Percentiles rank a stretch among this genome's conserved stretches.
Conservation (phyloP, 495 filamentous ascomycete genomes). For the Trichoderma reesei region DNA sequence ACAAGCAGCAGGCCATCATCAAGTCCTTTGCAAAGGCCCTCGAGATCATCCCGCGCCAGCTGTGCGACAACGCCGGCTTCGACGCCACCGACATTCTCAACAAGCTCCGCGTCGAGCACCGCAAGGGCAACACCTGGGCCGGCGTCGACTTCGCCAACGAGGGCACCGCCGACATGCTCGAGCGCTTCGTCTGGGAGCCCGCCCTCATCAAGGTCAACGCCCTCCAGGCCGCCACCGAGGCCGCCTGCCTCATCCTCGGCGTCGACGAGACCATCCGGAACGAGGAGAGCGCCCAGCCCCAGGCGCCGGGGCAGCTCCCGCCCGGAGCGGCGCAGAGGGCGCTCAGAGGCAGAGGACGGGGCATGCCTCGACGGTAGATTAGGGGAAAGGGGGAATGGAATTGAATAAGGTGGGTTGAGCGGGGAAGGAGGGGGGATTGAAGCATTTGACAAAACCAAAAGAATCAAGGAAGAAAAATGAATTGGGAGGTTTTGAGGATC, state of each 20-base stretch:
- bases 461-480: slow-evolving; percentile 4
- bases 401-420: background rate
- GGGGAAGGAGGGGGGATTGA: background rate
- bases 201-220: slow-evolving; percentile 94
- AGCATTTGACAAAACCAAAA: slow-evolving; percentile 8
- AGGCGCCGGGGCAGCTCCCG: slow-evolving; percentile 70
- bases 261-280: slow-evolving; percentile 98
- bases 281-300: slow-evolving; percentile 75
- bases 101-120: slow-evolving; percentile 85
- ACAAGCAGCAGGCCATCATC: slow-evolving; percentile 95
- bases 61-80: slow-evolving; percentile 97
- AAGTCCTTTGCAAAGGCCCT: slow-evolving; percentile 96
- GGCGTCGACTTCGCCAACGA: slow-evolving; percentile 93
- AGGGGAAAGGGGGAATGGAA: slow-evolving; percentile 8
- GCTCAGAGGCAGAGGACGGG: slow-evolving; percentile 67
- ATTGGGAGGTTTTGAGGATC: slow-evolving; percentile 7
- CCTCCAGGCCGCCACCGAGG: slow-evolving; percentile 91
- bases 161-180: slow-evolving; percentile 85
- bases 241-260: slow-evolving; percentile 85
- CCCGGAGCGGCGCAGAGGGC: slow-evolving; percentile 90
- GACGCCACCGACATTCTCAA: slow-evolving; percentile 97
- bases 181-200: slow-evolving; percentile 93
- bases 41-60: slow-evolving; percentile 90
- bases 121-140: slow-evolving; percentile 82
- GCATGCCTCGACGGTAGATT: slow-evolving; percentile 74